Evolutionary conservation across 306 rosid genomes (phyloP).

Genomic region (Betula pendula): DNA sequence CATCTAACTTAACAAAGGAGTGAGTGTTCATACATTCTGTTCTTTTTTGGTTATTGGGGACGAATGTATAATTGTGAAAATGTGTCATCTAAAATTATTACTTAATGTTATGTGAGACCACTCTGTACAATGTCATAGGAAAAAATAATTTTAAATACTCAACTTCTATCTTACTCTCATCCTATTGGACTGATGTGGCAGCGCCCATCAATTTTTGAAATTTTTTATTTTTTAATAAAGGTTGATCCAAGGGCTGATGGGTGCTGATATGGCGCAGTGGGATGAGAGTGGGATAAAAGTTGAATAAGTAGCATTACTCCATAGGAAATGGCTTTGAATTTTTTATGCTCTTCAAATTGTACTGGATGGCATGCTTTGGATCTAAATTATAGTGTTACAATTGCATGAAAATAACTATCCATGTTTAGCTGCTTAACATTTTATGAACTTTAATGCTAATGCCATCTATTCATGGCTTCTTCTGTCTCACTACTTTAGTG

Average conservation of each 20-base stretch:
- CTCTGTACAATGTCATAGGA: neutral
- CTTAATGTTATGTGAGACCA: neutral
- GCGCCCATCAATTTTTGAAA: no score
- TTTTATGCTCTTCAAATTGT: constrained; percentile 12
- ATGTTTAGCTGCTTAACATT: neutral
- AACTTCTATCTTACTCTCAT: no score
- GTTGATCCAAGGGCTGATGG: no score
- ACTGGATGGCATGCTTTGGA: neutral
- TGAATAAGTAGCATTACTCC: no score
- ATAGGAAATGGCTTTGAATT: neutral
- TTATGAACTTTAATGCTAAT: constrained; percentile 11
- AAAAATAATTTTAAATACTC: no score
- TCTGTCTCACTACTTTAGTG: neutral
- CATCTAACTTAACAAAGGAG: constrained; percentile 84
- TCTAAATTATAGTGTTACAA: neutral
- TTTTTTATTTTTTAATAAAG: no score
- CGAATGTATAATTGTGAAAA: neutral
- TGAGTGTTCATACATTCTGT: constrained; percentile 43
- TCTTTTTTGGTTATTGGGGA: constrained; percentile 10
- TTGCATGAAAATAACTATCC: constrained; percentile 5
- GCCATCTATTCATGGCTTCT: neutral
- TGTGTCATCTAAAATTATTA: neutral
- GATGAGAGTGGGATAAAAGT: no score
- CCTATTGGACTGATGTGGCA: no score
- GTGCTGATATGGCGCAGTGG: no score